A percentile compares a stretch with the other conserved stretches of the same genome.
These are phyloP conservation scores for Sporothrix mexicana DNA, from an alignment of 2,329 filamentous ascomycete species.

Conservation along the genomic window DNA sequence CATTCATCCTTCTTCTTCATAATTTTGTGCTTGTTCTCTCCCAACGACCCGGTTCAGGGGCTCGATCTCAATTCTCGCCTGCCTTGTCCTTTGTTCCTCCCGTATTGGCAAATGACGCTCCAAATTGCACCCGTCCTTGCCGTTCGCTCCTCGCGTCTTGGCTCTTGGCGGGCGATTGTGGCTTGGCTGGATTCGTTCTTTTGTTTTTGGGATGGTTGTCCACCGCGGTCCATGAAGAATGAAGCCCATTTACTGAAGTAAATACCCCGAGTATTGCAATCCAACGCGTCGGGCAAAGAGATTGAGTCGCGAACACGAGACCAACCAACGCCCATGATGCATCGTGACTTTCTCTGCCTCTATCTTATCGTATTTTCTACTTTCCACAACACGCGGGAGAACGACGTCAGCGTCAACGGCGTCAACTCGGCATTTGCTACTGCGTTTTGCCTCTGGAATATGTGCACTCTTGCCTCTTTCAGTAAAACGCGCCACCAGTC, in stretches of 20 bases:
- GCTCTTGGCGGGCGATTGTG: conserved; percentile 12
- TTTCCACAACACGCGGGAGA: neutral
- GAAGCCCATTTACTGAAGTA: no score
- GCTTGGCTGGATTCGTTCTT: neutral
- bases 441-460: neutral
- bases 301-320: neutral
- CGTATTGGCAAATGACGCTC: neutral
- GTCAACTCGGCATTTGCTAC: neutral
- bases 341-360: neutral
- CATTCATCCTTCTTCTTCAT: neutral
- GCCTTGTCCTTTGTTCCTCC: conserved; percentile 16
- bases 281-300: conserved; percentile 6
- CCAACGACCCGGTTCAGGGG: conserved; percentile 16
- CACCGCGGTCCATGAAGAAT: neutral
- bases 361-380: neutral
- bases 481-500: neutral
- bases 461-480: neutral
- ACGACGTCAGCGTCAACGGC: neutral
- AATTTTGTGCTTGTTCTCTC: neutral
- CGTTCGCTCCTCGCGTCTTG: neutral
- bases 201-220: no score
- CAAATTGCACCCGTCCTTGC: conserved; percentile 10
- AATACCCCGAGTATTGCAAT: no score
- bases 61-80: neutral
- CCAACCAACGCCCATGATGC: neutral